A percentile compares a stretch with the other conserved stretches of the same genome.
Conservation (phyloP, 768 basidiomycete species). For the Xerocomus spinulosus region DNA sequence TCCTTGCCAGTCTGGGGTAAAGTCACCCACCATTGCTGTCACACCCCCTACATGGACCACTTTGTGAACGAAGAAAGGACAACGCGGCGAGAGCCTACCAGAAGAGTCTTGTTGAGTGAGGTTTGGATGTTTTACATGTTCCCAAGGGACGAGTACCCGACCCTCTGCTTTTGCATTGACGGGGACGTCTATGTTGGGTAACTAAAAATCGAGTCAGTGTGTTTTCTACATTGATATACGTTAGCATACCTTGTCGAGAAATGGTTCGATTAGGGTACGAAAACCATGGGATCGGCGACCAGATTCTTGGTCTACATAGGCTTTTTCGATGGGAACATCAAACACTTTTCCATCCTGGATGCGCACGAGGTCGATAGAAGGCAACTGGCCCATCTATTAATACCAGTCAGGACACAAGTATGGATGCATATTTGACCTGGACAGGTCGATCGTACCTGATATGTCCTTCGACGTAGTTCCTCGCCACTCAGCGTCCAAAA, state of each 20-base stretch:
- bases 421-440: background rate
- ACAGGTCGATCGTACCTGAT: constrained; percentile 40
- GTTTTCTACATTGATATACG: background rate
- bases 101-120: constrained; percentile 44
- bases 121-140: constrained; percentile 71
- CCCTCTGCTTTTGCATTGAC: constrained; percentile 94
- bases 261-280: constrained; percentile 66
- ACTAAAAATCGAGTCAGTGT: constrained; percentile 34
- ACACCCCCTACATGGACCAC: constrained; percentile 39
- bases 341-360: constrained; percentile 58
- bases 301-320: constrained; percentile 59
- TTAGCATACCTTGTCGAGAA: constrained; percentile 55
- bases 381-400: constrained; percentile 64
- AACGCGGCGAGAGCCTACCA: constrained; percentile 19
- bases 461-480: constrained; percentile 63
- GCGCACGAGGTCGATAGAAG: constrained; percentile 86
- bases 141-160: constrained; percentile 90
- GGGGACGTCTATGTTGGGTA: constrained; percentile 93
- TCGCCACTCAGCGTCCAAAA: constrained; percentile 74
- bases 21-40: constrained; percentile 54
- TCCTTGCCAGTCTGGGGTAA: constrained; percentile 80
- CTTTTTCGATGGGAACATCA: constrained; percentile 53
- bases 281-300: constrained; percentile 79
- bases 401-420: background rate
- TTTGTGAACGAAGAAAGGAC: background rate